phyloP scores from a whole-genome alignment of 129 eudicot species.

The Glebionis coronaria region DNA sequence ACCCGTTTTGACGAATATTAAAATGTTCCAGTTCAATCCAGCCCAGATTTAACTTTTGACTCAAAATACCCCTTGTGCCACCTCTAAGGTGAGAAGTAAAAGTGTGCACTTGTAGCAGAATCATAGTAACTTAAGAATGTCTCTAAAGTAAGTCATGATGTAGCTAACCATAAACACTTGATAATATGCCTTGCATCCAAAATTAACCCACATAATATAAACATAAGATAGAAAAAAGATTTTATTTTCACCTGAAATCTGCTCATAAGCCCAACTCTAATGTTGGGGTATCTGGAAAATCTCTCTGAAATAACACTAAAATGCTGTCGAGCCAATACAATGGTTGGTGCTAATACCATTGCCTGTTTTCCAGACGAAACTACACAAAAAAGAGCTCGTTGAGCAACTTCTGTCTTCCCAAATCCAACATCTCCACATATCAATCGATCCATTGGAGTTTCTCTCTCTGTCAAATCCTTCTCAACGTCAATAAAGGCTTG shows the following conservation, averaged over 20 bases:
- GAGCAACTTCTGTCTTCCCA: conserved; percentile 97
- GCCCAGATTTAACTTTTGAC: too few relatives aligned
- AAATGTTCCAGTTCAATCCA: too few relatives aligned
- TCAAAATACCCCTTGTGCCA: too few relatives aligned
- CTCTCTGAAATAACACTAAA: conserved; percentile 81
- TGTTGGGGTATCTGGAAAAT: conserved; percentile 63
- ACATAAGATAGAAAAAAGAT: conserved; percentile 7
- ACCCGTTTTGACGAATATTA: too few relatives aligned
- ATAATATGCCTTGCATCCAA: conserved; percentile 4
- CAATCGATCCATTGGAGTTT: conserved; percentile 89
- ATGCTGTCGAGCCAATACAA: conserved; percentile 92
- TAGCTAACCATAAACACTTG: conserved; percentile 1
- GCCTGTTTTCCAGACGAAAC: conserved; percentile 94
- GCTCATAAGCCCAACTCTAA: conserved; percentile 88
- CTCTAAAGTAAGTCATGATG: neutral
- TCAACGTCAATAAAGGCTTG: conserved; percentile 93
- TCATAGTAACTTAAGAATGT: conserved; percentile 1
- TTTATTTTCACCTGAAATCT: conserved; percentile 79
- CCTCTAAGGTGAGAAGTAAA: too few relatives aligned
- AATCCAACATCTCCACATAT: conserved; percentile 99
- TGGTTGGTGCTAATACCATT: conserved; percentile 94
- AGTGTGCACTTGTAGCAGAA: neutral
- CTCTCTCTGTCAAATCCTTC: conserved; percentile 88
- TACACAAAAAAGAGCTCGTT: conserved; percentile 83
- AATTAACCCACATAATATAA: neutral